A percentile compares a stretch with the other conserved stretches of the same genome.
phyloP scores from a whole-genome alignment of 495 filamentous ascomycete genomes.

The Podospora australis region DNA sequence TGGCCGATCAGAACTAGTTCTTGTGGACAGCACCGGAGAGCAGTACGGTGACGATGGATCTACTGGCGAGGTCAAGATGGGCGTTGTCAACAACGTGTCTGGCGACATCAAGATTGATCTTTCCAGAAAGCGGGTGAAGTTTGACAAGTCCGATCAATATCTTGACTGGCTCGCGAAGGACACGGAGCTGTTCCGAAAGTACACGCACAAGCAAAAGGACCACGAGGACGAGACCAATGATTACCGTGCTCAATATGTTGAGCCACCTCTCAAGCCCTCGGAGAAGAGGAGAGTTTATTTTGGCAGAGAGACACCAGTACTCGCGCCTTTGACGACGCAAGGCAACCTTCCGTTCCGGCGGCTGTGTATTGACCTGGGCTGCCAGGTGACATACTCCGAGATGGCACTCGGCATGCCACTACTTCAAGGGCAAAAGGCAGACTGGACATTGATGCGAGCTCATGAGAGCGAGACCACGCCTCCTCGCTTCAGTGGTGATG shows the following conservation, averaged over 20 bases:
- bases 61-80: slow-evolving; percentile 32
- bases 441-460: slow-evolving; percentile 91
- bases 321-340: slow-evolving; percentile 85
- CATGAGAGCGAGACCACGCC: slow-evolving; percentile 72
- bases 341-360: slow-evolving; percentile 96
- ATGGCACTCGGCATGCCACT: slow-evolving; percentile 93
- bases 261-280: slow-evolving; percentile 79
- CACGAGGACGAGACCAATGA: slow-evolving; percentile 50
- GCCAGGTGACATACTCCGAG: slow-evolving; percentile 92
- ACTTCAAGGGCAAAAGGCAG: slow-evolving; percentile 81
- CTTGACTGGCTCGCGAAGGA: slow-evolving; percentile 64
- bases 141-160: slow-evolving; percentile 69
- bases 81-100: slow-evolving; percentile 67
- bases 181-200: slow-evolving; percentile 45
- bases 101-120: slow-evolving; percentile 61
- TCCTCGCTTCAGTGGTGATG: slow-evolving; percentile 45
- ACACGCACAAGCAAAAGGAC: slow-evolving; percentile 42
- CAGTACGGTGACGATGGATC: slow-evolving; percentile 8
- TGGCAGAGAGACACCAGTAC: slow-evolving; percentile 80
- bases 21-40: slow-evolving; percentile 36
- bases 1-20: slow-evolving; percentile 72
- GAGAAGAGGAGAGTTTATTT: slow-evolving; percentile 94
- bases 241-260: slow-evolving; percentile 68
- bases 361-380: slow-evolving; percentile 83
- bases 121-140: slow-evolving; percentile 55